A percentile compares a stretch with the other conserved stretches of the same genome.
Evolutionary conservation across 2,329 filamentous ascomycete species (phyloP).

Genomic region (Penicillium vulpinum): DNA sequence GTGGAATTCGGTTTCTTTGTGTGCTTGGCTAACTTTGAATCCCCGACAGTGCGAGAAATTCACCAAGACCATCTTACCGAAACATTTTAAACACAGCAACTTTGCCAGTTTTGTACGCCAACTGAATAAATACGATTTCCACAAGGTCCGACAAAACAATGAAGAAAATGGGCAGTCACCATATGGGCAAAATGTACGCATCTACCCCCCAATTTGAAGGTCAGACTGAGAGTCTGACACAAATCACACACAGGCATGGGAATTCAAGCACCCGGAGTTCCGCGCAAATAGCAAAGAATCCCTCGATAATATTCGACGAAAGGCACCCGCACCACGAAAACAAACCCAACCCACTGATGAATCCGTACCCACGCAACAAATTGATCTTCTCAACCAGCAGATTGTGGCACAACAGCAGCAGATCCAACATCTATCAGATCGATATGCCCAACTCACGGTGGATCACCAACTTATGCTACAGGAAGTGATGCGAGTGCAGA

Average conservation of each 20-base stretch:
- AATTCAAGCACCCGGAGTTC: conserved; percentile 97
- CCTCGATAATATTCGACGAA: conserved; percentile 91
- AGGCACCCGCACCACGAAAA: conserved; percentile 89
- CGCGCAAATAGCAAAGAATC: conserved; percentile 94
- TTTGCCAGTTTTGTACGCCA: conserved; percentile 96
- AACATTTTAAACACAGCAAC: conserved; percentile 99
- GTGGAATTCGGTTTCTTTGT: conserved; percentile 5
- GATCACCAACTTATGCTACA: conserved; percentile 66
- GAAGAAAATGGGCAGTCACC: conserved; percentile 80
- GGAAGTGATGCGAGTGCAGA: conserved; percentile 64
- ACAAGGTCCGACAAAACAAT: conserved; percentile 91
- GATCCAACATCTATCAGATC: conserved; percentile 80
- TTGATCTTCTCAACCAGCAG: conserved; percentile 84
- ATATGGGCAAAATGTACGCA: conserved; percentile 72
- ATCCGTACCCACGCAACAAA: conserved; percentile 78
- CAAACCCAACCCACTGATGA: conserved; percentile 66
- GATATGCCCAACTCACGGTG: conserved; percentile 74
- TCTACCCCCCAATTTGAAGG: background rate
- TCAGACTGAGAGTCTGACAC: background rate
- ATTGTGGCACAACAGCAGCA: conserved; percentile 89
- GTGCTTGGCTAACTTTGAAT: conserved; percentile 19
- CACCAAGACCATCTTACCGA: conserved; percentile 92
- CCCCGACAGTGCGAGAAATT: conserved; percentile 88
- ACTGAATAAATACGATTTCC: conserved; percentile 96
- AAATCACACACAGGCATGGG: conserved; percentile 70